Evolutionary conservation across 495 filamentous ascomycete genomes (phyloP).

Genomic region (Hyaloscypha hepaticicola): DNA sequence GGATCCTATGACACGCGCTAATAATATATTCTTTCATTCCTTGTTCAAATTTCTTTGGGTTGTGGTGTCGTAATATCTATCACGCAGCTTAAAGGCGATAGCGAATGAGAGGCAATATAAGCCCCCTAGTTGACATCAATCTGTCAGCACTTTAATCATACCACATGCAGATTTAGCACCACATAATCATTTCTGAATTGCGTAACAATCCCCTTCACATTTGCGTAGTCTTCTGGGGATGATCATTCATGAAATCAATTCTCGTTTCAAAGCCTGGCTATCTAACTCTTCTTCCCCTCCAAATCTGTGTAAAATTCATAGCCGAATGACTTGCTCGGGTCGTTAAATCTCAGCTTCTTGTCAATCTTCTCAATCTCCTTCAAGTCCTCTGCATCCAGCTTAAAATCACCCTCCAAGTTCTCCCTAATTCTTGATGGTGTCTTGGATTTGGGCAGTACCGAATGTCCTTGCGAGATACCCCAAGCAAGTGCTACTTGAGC

Average conservation of each 20-base stretch:
- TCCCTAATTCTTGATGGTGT: slow-evolving; percentile 51
- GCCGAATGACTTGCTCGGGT: slow-evolving; percentile 53
- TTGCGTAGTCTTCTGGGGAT: no score
- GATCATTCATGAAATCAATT: background rate
- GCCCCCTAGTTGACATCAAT: background rate
- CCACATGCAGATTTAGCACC: background rate
- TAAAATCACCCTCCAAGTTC: slow-evolving; percentile 62
- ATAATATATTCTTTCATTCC: no score
- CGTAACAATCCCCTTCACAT: no score
- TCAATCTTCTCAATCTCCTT: slow-evolving; percentile 52
- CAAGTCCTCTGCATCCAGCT: slow-evolving; percentile 52
- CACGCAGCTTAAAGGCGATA: no score
- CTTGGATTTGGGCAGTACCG: slow-evolving; percentile 65
- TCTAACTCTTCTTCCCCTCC: slow-evolving; percentile 53
- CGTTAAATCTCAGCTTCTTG: slow-evolving; percentile 60
- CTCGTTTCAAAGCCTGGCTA: background rate
- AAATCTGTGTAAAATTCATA: slow-evolving; percentile 57
- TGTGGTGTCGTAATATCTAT: no score
- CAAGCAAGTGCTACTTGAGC: slow-evolving; percentile 61
- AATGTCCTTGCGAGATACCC: slow-evolving; percentile 64
- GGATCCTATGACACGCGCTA: no score
- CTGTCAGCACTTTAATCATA: background rate
- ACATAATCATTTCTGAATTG: background rate
- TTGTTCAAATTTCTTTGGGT: no score
- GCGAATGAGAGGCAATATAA: no score